Conservation (phyloP, 1,284 basidiomycete genomes). For the Bjerkandera adusta region DNA sequence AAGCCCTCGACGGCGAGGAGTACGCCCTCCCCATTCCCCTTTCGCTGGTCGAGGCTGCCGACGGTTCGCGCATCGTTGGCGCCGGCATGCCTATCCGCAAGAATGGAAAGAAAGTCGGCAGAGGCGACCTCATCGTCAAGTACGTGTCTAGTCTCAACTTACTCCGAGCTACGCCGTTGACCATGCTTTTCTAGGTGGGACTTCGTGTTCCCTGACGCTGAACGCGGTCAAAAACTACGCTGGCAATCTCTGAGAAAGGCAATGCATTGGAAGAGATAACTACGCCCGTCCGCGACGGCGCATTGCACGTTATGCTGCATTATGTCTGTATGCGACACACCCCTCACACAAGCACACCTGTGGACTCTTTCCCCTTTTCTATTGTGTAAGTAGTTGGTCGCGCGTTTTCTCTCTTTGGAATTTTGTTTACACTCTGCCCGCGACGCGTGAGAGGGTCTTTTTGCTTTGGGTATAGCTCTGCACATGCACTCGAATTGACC, state of each 20-base stretch:
- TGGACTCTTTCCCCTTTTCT: not conserved
- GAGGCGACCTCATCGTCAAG: slow-evolving; percentile 78
- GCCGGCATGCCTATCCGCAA: slow-evolving; percentile 82
- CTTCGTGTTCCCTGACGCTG: slow-evolving; percentile 29
- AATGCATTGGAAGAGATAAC: slow-evolving; percentile 26
- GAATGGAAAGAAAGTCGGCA: slow-evolving; percentile 58
- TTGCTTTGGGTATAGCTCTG: no score
- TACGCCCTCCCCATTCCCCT: slow-evolving; percentile 63
- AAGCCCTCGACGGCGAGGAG: slow-evolving; percentile 70
- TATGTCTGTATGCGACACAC: slow-evolving; percentile 6
- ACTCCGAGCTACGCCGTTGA: not conserved
- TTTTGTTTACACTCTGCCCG: no score
- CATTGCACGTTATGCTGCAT: not conserved
- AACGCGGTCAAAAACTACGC: slow-evolving; percentile 24
- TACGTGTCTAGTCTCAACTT: slow-evolving; percentile 37
- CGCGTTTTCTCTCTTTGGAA: not conserved
- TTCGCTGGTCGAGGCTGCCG: slow-evolving; percentile 60
- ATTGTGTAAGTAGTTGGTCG: not conserved
- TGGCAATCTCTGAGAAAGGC: slow-evolving; percentile 31
- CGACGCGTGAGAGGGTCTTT: no score
- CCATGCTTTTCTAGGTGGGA: slow-evolving; percentile 26
- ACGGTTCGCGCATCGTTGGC: slow-evolving; percentile 63
- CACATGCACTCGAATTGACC: no score
- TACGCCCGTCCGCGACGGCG: not conserved
- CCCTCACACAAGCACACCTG: not conserved